Percentiles rank a stretch among this genome's conserved stretches.
These are phyloP conservation scores for Mycena indigotica DNA, from an alignment of 768 basidiomycete genomes.

Conservation along the genomic window DNA sequence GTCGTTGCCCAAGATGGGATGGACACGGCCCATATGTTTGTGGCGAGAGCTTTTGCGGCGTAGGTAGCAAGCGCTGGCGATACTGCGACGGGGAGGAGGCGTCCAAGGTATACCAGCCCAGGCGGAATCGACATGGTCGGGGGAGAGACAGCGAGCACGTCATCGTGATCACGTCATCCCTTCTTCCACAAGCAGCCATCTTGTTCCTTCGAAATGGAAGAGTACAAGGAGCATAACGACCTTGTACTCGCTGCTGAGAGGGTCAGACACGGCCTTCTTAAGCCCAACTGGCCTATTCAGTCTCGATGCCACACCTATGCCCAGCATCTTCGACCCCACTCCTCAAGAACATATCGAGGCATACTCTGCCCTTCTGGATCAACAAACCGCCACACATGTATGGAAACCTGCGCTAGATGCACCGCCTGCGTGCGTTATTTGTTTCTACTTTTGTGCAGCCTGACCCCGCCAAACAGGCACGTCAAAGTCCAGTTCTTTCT, in stretches of 20 bases:
- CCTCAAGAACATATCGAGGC: conserved; percentile 14
- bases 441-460: no score
- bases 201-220: no score
- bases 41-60: neutral
- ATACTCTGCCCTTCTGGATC: conserved; percentile 4
- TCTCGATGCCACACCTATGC: neutral
- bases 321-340: conserved; percentile 7
- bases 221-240: neutral
- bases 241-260: neutral
- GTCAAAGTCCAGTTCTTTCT: conserved; percentile 13
- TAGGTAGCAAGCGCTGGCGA: conserved; percentile 3
- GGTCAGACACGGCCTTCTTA: neutral
- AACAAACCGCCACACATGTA: conserved; percentile 3
- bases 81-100: conserved; percentile 6
- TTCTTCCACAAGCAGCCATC: no score
- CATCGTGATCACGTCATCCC: no score
- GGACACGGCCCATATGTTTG: neutral
- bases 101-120: conserved; percentile 13
- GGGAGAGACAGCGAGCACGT: no score
- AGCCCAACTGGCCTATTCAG: neutral
- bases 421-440: conserved; percentile 9
- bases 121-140: conserved; percentile 17
- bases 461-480: neutral
- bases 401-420: conserved; percentile 9
- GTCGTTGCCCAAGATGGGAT: neutral